These are phyloP conservation scores for Fusarium camptoceras DNA, from an alignment of 2,329 filamentous ascomycete genomes.

Conservation along the genomic window DNA sequence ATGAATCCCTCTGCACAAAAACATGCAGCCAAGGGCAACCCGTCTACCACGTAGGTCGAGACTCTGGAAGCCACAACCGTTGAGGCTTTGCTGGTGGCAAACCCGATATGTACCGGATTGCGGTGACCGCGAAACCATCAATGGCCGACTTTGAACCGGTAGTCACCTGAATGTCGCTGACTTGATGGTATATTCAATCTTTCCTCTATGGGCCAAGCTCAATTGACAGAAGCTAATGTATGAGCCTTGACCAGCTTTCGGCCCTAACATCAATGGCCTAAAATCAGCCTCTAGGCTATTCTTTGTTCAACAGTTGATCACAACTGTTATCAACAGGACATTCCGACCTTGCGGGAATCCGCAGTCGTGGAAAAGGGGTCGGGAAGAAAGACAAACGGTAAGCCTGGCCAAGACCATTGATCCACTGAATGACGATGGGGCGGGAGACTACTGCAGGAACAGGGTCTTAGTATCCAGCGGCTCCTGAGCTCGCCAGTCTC, in stretches of 20 bases:
- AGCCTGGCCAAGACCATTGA: conserved; percentile 25
- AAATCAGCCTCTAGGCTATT: conserved; percentile 13
- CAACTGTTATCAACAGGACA: conserved; percentile 7
- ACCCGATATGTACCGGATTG: not conserved
- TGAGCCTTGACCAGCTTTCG: conserved; percentile 22
- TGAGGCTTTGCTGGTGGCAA: conserved; percentile 32
- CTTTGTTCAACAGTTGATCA: conserved; percentile 29
- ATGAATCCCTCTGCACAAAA: conserved; percentile 12
- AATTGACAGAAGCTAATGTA: conserved; percentile 18
- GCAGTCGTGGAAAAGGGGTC: conserved; percentile 19
- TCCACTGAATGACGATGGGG: conserved; percentile 45
- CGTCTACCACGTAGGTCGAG: conserved; percentile 17
- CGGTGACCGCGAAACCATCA: conserved; percentile 1
- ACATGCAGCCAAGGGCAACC: not conserved
- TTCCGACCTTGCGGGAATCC: conserved; percentile 3
- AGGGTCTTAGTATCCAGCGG: conserved; percentile 37
- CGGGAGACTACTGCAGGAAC: conserved; percentile 47
- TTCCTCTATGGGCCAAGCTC: conserved; percentile 4
- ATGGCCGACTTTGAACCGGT: conserved; percentile 5
- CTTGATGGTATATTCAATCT: not conserved
- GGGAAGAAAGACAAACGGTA: conserved; percentile 20
- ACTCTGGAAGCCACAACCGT: conserved; percentile 34
- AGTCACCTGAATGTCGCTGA: conserved; percentile 20
- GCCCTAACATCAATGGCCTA: conserved; percentile 15
- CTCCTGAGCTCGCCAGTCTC: conserved; percentile 23